A percentile compares a stretch with the other conserved stretches of the same genome.
Conservation (phyloP, 73 alveolate genomes). For the Paramecium caudatum region DNA sequence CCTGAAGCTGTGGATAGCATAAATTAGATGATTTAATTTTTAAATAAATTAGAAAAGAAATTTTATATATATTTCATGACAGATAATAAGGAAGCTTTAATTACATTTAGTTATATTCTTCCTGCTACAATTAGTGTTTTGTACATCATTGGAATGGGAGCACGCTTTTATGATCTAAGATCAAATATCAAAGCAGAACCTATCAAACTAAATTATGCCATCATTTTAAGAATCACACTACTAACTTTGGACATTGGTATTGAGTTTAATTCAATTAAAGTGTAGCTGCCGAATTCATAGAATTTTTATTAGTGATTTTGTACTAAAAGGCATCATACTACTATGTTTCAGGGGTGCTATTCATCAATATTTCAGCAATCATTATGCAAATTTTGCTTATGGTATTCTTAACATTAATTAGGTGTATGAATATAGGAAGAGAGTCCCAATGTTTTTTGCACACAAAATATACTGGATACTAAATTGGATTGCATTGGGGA, state of each 20-base stretch:
- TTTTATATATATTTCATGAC: slow-evolving; percentile 13
- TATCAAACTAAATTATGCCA: neutral
- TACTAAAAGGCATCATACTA: neutral
- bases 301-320: neutral
- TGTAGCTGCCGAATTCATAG: slow-evolving; percentile 58
- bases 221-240: neutral
- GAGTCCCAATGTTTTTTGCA: slow-evolving; percentile 4
- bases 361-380: neutral
- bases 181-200: neutral
- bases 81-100: neutral
- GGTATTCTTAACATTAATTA: neutral
- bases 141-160: neutral
- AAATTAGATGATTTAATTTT: slow-evolving; percentile 51
- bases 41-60: slow-evolving; percentile 54
- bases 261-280: neutral
- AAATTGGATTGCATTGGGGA: neutral
- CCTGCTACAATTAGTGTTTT: slow-evolving; percentile 48
- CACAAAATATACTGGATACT: slow-evolving; percentile 35
- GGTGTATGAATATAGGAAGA: slow-evolving; percentile 3
- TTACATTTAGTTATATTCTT: neutral
- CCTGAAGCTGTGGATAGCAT: slow-evolving; percentile 79
- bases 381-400: slow-evolving; percentile 42
- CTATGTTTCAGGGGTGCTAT: neutral
- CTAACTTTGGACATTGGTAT: slow-evolving; percentile 36
- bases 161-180: neutral